Evolutionary conservation across 2,329 filamentous ascomycete genomes (phyloP).

Genomic region (Alternaria sp.): DNA sequence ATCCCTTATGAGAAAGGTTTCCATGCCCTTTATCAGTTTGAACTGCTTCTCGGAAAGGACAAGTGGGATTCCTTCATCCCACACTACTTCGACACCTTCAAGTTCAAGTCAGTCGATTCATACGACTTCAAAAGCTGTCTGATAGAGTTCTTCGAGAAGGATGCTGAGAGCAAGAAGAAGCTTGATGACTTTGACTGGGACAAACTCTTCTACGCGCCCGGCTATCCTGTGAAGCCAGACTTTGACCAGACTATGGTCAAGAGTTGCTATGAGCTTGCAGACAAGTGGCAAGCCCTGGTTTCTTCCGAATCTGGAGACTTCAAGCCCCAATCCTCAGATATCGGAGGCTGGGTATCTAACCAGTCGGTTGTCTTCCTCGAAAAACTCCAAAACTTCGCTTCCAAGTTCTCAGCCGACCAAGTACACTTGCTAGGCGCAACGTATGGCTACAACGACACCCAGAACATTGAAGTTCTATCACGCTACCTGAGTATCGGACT

Average conservation of each 20-base stretch:
- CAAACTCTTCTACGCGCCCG: slow-evolving; percentile 85
- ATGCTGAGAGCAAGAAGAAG: slow-evolving; percentile 69
- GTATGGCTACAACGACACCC: slow-evolving; percentile 74
- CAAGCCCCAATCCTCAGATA: slow-evolving; percentile 72
- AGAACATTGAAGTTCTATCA: slow-evolving; percentile 86
- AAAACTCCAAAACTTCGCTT: slow-evolving; percentile 72
- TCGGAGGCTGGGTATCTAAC: slow-evolving; percentile 80
- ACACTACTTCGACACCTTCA: slow-evolving; percentile 89
- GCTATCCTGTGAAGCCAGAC: slow-evolving; percentile 86
- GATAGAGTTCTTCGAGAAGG: slow-evolving; percentile 80
- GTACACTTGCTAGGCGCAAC: slow-evolving; percentile 76
- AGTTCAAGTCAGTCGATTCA: slow-evolving; percentile 86
- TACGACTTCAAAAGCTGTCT: slow-evolving; percentile 94
- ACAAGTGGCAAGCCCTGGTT: slow-evolving; percentile 75
- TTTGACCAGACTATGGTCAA: slow-evolving; percentile 92
- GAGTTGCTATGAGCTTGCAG: slow-evolving; percentile 81
- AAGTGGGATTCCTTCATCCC: slow-evolving; percentile 96
- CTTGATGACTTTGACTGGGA: slow-evolving; percentile 87
- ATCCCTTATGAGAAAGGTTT: slow-evolving; percentile 98
- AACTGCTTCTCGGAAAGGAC: slow-evolving; percentile 82
- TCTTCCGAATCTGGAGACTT: slow-evolving; percentile 50
- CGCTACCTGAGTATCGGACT: slow-evolving; percentile 84
- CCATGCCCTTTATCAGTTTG: slow-evolving; percentile 90
- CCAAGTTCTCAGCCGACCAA: slow-evolving; percentile 70
- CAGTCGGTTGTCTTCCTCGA: slow-evolving; percentile 94